These are phyloP conservation scores for Sarocladium brachiariae DNA, from an alignment of 2,329 filamentous ascomycete genomes.

Conservation along the genomic window DNA sequence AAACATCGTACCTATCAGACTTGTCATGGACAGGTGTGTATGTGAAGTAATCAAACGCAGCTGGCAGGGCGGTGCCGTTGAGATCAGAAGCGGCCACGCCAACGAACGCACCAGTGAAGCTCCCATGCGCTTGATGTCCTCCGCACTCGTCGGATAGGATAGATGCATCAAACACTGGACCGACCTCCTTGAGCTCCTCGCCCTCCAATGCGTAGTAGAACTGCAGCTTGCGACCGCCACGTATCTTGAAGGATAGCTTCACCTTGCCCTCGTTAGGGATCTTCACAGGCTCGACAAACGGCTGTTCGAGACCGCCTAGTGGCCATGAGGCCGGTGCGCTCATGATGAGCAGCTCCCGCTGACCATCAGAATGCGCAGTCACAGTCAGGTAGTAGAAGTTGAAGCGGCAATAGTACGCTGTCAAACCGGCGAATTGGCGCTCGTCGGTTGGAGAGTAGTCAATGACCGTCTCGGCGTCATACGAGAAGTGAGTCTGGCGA, in stretches of 20 bases:
- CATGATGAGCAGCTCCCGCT: conserved; percentile 51
- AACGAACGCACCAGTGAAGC: conserved; percentile 57
- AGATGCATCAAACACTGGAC: conserved; percentile 50
- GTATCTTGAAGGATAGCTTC: conserved; percentile 41
- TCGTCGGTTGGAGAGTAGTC: conserved; percentile 50
- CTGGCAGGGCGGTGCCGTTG: conserved; percentile 41
- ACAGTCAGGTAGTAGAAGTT: conserved; percentile 60
- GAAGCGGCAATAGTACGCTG: conserved; percentile 56
- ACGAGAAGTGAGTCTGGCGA: conserved; percentile 52
- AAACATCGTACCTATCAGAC: conserved; percentile 40
- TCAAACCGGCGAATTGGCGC: conserved; percentile 53
- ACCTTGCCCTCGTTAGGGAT: conserved; percentile 51
- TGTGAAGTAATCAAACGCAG: conserved; percentile 44
- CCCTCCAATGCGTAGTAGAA: conserved; percentile 49
- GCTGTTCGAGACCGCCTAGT: conserved; percentile 37
- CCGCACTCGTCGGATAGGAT: conserved; percentile 58
- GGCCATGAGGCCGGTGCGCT: conserved; percentile 52
- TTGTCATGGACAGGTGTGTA: conserved; percentile 42
- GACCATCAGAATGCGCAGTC: conserved; percentile 47
- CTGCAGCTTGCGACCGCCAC: conserved; percentile 41
- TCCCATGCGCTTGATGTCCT: conserved; percentile 53
- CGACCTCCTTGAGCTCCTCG: conserved; percentile 38
- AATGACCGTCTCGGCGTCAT: conserved; percentile 50
- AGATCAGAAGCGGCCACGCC: conserved; percentile 49
- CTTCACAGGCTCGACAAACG: conserved; percentile 34